These are phyloP conservation scores for Aspergillus luchuensis DNA, from an alignment of 2,329 filamentous ascomycete species.

Conservation along the genomic window DNA sequence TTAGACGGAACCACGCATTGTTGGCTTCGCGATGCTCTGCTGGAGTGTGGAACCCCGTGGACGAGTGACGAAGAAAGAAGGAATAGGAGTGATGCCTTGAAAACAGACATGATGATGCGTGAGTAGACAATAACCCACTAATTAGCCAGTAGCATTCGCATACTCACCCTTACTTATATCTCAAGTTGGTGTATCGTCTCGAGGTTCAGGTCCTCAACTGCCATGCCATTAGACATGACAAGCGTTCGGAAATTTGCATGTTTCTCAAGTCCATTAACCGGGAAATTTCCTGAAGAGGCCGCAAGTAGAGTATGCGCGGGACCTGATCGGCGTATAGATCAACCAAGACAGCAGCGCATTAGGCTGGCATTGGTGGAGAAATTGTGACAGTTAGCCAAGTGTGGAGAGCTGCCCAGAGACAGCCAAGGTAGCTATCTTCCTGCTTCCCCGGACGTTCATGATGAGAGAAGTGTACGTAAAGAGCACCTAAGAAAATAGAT, in stretches of 20 bases:
- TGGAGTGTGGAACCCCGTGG: not conserved
- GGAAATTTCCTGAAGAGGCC: not conserved
- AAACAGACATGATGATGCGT: not conserved
- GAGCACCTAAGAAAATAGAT: no score
- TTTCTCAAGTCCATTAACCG: not conserved
- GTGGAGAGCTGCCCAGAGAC: not conserved
- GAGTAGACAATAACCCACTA: not conserved
- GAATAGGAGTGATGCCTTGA: not conserved
- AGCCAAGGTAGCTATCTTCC: not conserved
- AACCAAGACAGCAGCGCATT: not conserved
- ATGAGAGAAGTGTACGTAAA: no score
- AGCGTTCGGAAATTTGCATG: not conserved
- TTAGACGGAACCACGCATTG: conserved; percentile 26
- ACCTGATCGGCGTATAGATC: not conserved
- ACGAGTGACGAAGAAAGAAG: not conserved
- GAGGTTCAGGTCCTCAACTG: not conserved
- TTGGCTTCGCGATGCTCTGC: conserved; percentile 2
- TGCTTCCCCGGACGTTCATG: not conserved
- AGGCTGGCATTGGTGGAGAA: conserved; percentile 17
- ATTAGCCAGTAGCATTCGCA: not conserved
- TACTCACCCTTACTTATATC: not conserved
- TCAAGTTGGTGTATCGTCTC: not conserved
- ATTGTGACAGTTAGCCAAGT: not conserved
- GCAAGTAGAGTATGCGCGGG: not conserved
- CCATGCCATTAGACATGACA: not conserved